Base-by-base conservation (phyloP, 2,329 filamentous ascomycete species). In the Dendryphion nanum region DNA sequence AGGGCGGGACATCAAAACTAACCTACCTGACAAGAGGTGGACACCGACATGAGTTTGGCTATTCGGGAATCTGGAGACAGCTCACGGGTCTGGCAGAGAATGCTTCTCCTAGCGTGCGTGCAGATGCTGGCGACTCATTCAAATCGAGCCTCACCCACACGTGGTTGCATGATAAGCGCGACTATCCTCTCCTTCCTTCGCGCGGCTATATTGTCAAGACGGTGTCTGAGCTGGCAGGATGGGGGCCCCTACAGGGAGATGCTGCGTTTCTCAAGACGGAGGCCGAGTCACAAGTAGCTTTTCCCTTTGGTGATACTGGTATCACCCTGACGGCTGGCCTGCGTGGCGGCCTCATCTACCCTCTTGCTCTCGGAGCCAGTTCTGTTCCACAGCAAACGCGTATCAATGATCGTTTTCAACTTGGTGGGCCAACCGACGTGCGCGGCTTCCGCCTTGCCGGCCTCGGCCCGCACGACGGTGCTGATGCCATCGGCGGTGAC, bases 261-360 rank as follows among this genome's bases (percentile, higher is more conserved):
- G 89, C 95, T 1, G 83, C 86, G n/a, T 97, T 96, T 66, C 88
- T 82, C 64, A 98, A 95, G 69, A 82, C 83, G n/a, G 90, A 97
- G 64, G 56, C 91, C 13, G 91, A 97, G 65, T 74, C 88, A 1
- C 82, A 88, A 45, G 81, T 81, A 39, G 89, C 89, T 2, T 43
- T 91, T 1, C 83, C 90, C 0, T 73, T 96, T 16, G 81, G 81
- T 18, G 76, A 81, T 42, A 88, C 83, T 28, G 89, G 90, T 18
- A 76, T 95, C 39, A 91, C 87, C 8, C 75, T 98, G 39, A 91
- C 87, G 3, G 86, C 81, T 13, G 87, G 90, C 12, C 71, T 97
- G 38, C 80, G 91, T 35, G 80, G 86, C 15, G 93, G 93, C 23
- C 63, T 95, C 33, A 74, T 98, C 6, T 95, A 85, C 61, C 93